A percentile compares a stretch with the other conserved stretches of the same genome.
Evolutionary conservation across 148 eudicot genomes (phyloP).

Genomic region (Rhododendron ovatum): DNA sequence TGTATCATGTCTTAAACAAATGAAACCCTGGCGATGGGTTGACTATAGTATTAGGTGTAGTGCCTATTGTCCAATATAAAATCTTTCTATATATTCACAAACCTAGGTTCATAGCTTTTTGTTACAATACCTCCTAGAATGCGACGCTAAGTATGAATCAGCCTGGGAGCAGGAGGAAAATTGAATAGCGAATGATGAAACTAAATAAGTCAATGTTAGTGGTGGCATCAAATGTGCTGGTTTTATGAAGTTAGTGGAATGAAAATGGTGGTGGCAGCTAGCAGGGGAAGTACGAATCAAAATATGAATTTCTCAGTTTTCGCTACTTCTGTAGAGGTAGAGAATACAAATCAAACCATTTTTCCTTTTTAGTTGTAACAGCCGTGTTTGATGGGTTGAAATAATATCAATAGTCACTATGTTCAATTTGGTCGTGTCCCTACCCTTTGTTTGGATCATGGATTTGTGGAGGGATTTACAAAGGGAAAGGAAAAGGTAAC

Average conservation of each 20-base stretch:
- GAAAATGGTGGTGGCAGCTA: neutral
- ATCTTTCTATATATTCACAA: too few species aligned
- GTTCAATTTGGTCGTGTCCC: neutral
- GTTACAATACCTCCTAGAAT: neutral
- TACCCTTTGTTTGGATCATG: neutral
- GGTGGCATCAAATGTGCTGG: neutral
- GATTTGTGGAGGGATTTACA: neutral
- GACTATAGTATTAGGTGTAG: neutral
- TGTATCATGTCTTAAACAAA: neutral
- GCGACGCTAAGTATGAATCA: neutral
- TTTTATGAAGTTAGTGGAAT: neutral
- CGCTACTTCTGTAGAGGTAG: neutral
- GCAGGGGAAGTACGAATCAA: neutral
- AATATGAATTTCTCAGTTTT: neutral
- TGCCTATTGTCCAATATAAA: too few species aligned
- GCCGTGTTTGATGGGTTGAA: neutral
- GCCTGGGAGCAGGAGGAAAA: too few species aligned
- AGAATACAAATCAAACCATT: neutral
- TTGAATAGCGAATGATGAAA: neutral
- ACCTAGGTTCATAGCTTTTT: neutral
- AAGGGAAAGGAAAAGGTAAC: neutral
- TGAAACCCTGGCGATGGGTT: neutral
- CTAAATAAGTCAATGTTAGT: neutral
- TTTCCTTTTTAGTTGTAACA: neutral
- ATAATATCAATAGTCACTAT: neutral